A percentile compares a stretch with the other conserved stretches of the same genome.
These are phyloP conservation scores for Eutrema heterophyllum DNA, from an alignment of 345 rosid species.

Conservation along the genomic window DNA sequence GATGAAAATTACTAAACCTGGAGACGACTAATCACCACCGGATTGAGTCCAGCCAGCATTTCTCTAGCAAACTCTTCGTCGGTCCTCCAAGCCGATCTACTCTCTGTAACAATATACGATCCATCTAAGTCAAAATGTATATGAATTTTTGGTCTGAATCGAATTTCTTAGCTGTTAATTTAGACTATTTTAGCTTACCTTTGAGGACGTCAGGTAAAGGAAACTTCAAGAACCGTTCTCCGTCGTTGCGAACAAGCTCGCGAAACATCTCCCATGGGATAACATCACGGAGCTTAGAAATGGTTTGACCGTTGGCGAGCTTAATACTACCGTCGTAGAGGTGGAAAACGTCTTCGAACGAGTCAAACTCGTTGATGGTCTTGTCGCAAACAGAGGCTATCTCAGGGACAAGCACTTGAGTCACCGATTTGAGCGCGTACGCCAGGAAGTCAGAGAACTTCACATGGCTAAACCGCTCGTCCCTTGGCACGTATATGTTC, in stretches of 20 bases:
- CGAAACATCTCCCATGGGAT: conserved; percentile 86
- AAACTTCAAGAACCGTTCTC: conserved; percentile 64
- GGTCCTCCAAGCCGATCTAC: conserved; percentile 58
- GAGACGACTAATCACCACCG: conserved; percentile 52
- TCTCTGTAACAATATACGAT: conserved; percentile 18
- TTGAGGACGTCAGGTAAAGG: conserved; percentile 82
- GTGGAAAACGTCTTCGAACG: conserved; percentile 57
- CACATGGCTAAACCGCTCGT: conserved; percentile 69
- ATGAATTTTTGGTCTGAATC: background rate
- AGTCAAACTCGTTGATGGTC: conserved; percentile 78
- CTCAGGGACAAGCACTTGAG: conserved; percentile 68
- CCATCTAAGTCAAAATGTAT: background rate
- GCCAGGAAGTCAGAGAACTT: conserved; percentile 91
- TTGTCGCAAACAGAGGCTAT: conserved; percentile 60
- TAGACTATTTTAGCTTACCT: conserved; percentile 39
- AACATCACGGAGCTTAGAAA: conserved; percentile 48
- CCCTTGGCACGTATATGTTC: conserved; percentile 84
- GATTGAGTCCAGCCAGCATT: conserved; percentile 88
- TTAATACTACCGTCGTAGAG: conserved; percentile 69
- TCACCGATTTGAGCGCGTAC: conserved; percentile 62
- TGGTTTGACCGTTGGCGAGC: conserved; percentile 30
- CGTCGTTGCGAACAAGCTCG: conserved; percentile 80
- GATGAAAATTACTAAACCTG: conserved; percentile 7
- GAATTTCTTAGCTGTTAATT: background rate
- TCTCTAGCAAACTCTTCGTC: conserved; percentile 76